These are phyloP conservation scores for Colletotrichum sp. DNA, from an alignment of 2,329 filamentous ascomycete genomes.

Conservation along the genomic window DNA sequence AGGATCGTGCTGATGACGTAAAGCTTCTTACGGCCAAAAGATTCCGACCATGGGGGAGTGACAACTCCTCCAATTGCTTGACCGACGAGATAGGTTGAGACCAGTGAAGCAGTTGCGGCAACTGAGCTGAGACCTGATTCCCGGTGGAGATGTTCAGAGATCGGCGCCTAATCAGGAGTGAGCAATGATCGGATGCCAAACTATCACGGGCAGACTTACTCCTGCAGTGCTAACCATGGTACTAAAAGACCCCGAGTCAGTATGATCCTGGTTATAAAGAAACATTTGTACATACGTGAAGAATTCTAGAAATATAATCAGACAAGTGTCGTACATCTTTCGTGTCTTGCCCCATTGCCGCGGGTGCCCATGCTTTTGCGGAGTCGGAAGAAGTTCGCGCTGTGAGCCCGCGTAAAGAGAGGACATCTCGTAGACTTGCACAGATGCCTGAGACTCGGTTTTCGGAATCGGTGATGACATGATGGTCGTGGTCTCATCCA, in stretches of 20 bases:
- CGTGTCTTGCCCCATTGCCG: neutral
- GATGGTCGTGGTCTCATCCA: neutral
- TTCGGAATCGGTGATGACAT: neutral
- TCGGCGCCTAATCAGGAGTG: neutral
- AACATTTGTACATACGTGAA: neutral
- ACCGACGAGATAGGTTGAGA: conserved; percentile 4
- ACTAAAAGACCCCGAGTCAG: neutral
- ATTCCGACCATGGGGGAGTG: conserved; percentile 1
- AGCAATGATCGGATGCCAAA: neutral
- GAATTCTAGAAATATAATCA: conserved; percentile 3
- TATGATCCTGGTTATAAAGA: accelerated
- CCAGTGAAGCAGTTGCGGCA: neutral
- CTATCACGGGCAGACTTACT: neutral
- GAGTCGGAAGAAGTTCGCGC: neutral
- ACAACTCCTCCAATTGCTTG: neutral
- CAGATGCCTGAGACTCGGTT: neutral
- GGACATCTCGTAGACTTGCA: neutral
- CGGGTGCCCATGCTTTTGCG: neutral
- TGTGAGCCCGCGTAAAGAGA: neutral
- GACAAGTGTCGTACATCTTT: neutral
- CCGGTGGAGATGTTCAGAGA: neutral
- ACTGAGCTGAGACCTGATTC: neutral
- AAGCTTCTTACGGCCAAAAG: conserved; percentile 5
- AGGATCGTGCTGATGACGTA: neutral
- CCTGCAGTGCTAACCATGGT: conserved; percentile 4